Evolutionary conservation across 1,139 yeast species (phyloP).

Genomic region (Saccharomyces hybrid): DNA sequence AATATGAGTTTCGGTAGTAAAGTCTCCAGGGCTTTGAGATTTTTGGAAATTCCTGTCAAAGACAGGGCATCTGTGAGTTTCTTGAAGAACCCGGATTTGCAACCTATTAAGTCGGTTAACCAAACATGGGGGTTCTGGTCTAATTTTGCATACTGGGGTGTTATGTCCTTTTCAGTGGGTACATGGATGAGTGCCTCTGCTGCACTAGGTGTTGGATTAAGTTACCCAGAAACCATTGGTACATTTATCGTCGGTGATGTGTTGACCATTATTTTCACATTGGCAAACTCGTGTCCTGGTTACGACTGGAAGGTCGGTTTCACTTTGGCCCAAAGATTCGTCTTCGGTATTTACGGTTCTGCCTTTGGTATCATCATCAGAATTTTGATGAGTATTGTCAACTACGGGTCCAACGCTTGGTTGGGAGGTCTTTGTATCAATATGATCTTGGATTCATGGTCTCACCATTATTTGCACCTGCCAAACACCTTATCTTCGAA

Average conservation of each 20-base stretch:
- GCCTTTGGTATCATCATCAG: conserved; percentile 38
- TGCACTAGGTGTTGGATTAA: conserved; percentile 36
- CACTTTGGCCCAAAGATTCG: conserved; percentile 39
- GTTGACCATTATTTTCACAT: conserved; percentile 35
- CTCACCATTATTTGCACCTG: conserved; percentile 32
- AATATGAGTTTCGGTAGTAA: neutral
- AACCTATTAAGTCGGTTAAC: conserved; percentile 32
- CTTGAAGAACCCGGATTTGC: conserved; percentile 35
- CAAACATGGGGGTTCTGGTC: conserved; percentile 40
- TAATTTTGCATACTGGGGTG: conserved; percentile 38
- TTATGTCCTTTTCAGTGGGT: conserved; percentile 36
- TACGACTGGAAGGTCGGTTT: conserved; percentile 41
- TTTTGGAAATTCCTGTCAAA: conserved; percentile 31
- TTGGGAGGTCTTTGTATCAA: conserved; percentile 37
- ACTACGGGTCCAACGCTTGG: conserved; percentile 40
- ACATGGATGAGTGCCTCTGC: conserved; percentile 40
- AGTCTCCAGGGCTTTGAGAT: conserved; percentile 8
- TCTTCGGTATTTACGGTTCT: conserved; percentile 41
- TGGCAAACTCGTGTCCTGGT: conserved; percentile 40
- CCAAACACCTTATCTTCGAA: conserved; percentile 33
- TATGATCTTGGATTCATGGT: conserved; percentile 34
- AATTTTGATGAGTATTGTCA: conserved; percentile 37
- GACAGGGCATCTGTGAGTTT: conserved; percentile 30
- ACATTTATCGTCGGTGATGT: conserved; percentile 39
- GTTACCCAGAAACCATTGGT: conserved; percentile 37